phyloP scores from a whole-genome alignment of 352 stramenopile genomes.

The Globisporangium spiculum region DNA sequence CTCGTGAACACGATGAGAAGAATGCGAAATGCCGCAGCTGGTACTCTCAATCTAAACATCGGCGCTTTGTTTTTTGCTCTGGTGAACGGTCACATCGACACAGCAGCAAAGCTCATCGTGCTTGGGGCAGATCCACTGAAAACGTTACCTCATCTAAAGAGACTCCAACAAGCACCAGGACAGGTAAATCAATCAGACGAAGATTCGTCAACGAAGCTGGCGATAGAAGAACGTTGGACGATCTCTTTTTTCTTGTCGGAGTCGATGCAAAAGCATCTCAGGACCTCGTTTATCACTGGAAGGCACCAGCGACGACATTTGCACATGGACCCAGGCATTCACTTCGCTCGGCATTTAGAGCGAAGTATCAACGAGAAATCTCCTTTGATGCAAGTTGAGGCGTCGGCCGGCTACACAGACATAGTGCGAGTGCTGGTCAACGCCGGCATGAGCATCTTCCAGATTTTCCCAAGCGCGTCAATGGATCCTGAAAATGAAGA shows the following conservation, averaged over 20 bases:
- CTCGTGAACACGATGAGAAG: background rate
- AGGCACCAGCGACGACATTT: background rate
- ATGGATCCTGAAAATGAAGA: background rate
- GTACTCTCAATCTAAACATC: conserved; percentile 15
- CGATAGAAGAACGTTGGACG: background rate
- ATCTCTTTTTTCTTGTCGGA: conserved; percentile 22
- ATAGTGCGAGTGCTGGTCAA: conserved; percentile 37
- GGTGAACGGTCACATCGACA: conserved; percentile 48
- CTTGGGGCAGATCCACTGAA: conserved; percentile 47
- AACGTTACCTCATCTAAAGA: conserved; percentile 35
- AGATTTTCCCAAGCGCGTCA: conserved; percentile 1
- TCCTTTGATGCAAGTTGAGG: conserved; percentile 39
- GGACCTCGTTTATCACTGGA: conserved; percentile 11
- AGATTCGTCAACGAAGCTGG: background rate
- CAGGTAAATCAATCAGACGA: background rate
- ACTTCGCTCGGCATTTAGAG: conserved; percentile 44
- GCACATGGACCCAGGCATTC: conserved; percentile 11
- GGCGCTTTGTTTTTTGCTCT: conserved; percentile 54
- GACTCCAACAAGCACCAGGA: conserved; percentile 4
- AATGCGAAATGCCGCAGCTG: background rate
- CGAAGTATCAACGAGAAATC: conserved; percentile 38
- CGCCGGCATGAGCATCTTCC: conserved; percentile 45
- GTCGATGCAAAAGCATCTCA: conserved; percentile 25
- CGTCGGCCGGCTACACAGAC: conserved; percentile 31
- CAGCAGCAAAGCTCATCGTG: conserved; percentile 52